phyloP scores from a whole-genome alignment of 176 grass and related monocot species.

The Oryza glaberrima region DNA sequence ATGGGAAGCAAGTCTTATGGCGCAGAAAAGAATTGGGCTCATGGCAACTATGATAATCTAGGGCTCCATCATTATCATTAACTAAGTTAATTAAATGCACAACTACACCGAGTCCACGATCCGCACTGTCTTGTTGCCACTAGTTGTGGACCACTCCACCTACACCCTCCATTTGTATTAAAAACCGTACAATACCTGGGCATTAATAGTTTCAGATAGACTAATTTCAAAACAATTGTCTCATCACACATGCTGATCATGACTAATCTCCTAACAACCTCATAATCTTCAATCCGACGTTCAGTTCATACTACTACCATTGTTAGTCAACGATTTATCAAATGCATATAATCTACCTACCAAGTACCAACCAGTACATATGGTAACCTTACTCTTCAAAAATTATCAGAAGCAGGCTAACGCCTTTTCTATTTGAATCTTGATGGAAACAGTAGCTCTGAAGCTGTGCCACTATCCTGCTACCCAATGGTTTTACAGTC shows the following conservation, averaged over 20 bases:
- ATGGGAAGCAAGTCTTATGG: not conserved
- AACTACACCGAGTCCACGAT: not conserved
- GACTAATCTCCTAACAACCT: not conserved
- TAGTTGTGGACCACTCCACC: not conserved
- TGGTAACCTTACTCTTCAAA: not conserved
- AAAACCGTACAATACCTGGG: not conserved
- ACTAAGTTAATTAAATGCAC: not conserved
- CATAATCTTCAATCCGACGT: not conserved
- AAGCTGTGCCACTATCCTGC: too few species aligned
- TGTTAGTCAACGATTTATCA: too few species aligned
- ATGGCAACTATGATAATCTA: not conserved
- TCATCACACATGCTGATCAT: not conserved
- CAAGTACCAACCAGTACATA: not conserved
- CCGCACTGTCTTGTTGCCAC: not conserved
- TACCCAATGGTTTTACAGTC: too few species aligned
- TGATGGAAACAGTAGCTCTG: not conserved
- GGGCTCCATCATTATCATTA: not conserved
- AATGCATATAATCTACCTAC: too few species aligned
- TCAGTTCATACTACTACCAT: too few species aligned
- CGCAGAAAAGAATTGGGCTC: not conserved
- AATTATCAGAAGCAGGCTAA: not conserved
- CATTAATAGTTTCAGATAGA: not conserved
- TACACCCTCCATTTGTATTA: not conserved
- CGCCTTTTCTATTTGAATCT: not conserved
- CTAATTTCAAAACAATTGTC: not conserved